A percentile compares a stretch with the other conserved stretches of the same genome.
Evolutionary conservation across 805 yeast genomes (phyloP).

Genomic region (Yarrowia osloensis): DNA sequence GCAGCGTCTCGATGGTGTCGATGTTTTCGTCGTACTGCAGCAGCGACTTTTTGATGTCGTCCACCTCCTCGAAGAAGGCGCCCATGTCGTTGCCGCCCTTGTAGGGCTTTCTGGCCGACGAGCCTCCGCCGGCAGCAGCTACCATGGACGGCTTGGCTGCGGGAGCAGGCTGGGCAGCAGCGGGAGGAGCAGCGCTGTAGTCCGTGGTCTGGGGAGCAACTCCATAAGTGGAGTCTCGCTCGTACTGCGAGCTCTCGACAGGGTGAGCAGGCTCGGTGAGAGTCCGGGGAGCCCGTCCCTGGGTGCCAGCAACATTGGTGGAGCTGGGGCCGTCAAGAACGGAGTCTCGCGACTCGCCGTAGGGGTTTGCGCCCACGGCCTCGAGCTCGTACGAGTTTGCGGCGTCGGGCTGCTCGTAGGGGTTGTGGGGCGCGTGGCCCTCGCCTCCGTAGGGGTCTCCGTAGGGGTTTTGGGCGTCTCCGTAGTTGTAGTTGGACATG

Average conservation of each 20-base stretch:
- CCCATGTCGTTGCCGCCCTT: constrained; percentile 50
- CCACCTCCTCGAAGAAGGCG: constrained; percentile 67
- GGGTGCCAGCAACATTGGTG: constrained; percentile 5
- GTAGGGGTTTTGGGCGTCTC: constrained; percentile 24
- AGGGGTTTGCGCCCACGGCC: constrained; percentile 21
- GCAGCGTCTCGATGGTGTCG: constrained; percentile 68
- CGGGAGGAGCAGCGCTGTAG: background rate
- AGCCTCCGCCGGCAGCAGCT: background rate
- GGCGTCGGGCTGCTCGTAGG: constrained; percentile 18
- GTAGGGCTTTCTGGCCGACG: constrained; percentile 1
- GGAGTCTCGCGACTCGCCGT: constrained; percentile 23
- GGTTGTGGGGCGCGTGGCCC: constrained; percentile 13
- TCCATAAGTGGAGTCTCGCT: background rate
- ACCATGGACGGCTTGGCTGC: constrained; percentile 16
- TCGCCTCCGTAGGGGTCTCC: constrained; percentile 7
- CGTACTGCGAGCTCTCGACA: background rate
- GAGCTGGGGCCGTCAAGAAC: constrained; percentile 17
- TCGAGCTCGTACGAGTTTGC: constrained; percentile 25
- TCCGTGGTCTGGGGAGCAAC: background rate
- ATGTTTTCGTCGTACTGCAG: constrained; percentile 70
- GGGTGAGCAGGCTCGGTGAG: constrained; percentile 12
- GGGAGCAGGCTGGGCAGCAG: background rate
- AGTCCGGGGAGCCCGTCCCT: background rate
- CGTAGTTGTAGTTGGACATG: constrained; percentile 29
- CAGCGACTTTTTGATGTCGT: constrained; percentile 65